Base-by-base conservation (phyloP, 2,329 filamentous ascomycete species). In the Beauveria pseudobassiana region DNA sequence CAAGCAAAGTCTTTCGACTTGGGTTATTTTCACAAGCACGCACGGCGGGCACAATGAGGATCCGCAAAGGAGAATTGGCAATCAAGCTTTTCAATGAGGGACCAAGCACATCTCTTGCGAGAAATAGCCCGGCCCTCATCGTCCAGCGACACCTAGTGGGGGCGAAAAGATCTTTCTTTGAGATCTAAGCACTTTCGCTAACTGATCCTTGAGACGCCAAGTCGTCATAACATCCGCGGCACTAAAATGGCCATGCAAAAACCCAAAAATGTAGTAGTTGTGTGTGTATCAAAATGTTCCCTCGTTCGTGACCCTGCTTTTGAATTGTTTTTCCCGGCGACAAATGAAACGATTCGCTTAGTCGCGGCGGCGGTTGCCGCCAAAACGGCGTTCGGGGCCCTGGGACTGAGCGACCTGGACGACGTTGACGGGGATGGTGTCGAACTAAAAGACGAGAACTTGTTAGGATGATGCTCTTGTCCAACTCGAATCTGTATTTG, bases 381-480 rank as follows among this genome's bases (percentile, higher is more conserved):
- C 83, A 81, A 90, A 93, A 76, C 90, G 86, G 75, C 89, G 88
- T 82, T 97, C 93, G 74, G 85, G 79, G 67, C 85, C 80, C 84
- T 97, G 93, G 78, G 91, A 87, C 83, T 98, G 93, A 71, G 88
- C 84, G 70, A 99, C 92, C 70, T 88, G 81, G 72, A 96, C 87
- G 74, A 98, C 91, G 82, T 96, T 97, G 88, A 96, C 91, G 78
- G 93, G 90, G 80, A 99, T 93, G 71, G 87, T 87, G 81, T 99
- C 95, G 85, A 99, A 99, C 93, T 97, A 73, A 70, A 53, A 51
- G 43, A 64, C 34, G 9, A 20, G 2, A 9, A n/a, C 26, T 18
- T 63, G 69, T 78, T 66, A 78, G 72, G 50, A 59, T 42, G 3
- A 6, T 10, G 6, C n/a, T 50, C 8, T 5, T 16, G 16, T 38